Evolutionary conservation across 768 basidiomycete species (phyloP).

Genomic region (Phanerochaete sordida): DNA sequence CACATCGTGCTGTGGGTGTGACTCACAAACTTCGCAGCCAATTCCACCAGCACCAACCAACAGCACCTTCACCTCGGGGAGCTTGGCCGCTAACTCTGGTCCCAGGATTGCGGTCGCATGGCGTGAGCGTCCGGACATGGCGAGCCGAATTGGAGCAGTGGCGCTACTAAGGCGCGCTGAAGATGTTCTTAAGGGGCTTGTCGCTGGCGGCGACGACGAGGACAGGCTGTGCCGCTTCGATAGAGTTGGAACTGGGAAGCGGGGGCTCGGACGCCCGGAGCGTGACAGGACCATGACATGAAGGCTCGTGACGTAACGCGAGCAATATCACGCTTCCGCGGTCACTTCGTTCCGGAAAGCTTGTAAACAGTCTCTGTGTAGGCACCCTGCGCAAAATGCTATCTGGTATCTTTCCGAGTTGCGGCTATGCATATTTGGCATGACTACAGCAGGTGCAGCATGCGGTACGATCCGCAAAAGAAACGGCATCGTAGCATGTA

Average conservation of each 20-base stretch:
- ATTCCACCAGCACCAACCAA: slow-evolving; percentile 97
- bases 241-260: not conserved
- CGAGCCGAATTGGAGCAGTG: too few species aligned
- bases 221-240: not conserved
- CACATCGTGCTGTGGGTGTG: too few species aligned
- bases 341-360: too few species aligned
- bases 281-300: not conserved
- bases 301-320: slow-evolving; percentile 7
- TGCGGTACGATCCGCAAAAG: too few species aligned
- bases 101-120: slow-evolving; percentile 83
- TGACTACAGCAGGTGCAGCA: too few species aligned
- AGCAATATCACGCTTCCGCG: not conserved
- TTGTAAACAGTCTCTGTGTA: too few species aligned
- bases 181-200: too few species aligned
- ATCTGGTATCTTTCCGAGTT: too few species aligned
- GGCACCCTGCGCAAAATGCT: too few species aligned
- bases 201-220: not conserved
- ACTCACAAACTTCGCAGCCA: slow-evolving; percentile 90
- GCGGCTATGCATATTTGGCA: too few species aligned
- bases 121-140: slow-evolving; percentile 10
- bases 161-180: too few species aligned
- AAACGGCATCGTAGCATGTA: too few species aligned
- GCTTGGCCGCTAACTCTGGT: slow-evolving; percentile 55
- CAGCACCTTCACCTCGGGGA: slow-evolving; percentile 67
- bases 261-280: not conserved